Conservation (phyloP, 169 alveolate species). For the Cryptosporidium baileyi region DNA sequence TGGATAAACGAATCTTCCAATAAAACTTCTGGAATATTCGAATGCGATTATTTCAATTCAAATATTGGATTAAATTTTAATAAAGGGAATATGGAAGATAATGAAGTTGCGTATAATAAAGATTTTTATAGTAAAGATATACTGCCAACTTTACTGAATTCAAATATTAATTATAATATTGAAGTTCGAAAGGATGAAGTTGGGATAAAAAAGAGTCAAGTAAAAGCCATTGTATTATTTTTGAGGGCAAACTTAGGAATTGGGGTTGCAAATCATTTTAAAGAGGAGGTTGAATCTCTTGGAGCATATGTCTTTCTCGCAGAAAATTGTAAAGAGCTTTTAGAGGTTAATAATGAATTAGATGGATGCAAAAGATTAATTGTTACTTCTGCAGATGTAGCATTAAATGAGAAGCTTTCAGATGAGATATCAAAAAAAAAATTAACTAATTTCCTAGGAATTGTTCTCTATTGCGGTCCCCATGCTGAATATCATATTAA, state of each 20-base stretch:
- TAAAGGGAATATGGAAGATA: not conserved
- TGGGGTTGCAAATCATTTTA: conserved; percentile 31
- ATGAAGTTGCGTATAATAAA: not conserved
- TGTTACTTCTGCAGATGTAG: conserved; percentile 68
- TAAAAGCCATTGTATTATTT: conserved; percentile 61
- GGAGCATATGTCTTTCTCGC: conserved; percentile 63
- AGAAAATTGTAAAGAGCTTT: conserved; percentile 7
- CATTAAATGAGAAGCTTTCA: conserved; percentile 30
- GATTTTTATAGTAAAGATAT: conserved; percentile 6
- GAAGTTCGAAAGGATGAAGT: not conserved
- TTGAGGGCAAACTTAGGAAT: conserved; percentile 60
- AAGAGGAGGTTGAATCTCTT: conserved; percentile 68
- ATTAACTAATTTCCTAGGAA: conserved; percentile 38
- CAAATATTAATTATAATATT: not conserved
- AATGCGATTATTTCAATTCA: not conserved
- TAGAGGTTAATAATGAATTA: conserved; percentile 38
- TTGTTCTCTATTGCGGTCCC: conserved; percentile 54
- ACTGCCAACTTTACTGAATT: conserved; percentile 12
- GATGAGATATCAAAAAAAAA: conserved; percentile 51
- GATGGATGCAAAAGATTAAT: conserved; percentile 62
- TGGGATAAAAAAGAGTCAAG: conserved; percentile 11
- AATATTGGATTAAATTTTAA: not conserved
- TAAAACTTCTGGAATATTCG: not conserved
- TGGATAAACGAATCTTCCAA: not conserved
- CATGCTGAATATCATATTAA: conserved; percentile 68